Base-by-base conservation (phyloP, 2,329 filamentous ascomycete species). In the Aspergillus sp. region DNA sequence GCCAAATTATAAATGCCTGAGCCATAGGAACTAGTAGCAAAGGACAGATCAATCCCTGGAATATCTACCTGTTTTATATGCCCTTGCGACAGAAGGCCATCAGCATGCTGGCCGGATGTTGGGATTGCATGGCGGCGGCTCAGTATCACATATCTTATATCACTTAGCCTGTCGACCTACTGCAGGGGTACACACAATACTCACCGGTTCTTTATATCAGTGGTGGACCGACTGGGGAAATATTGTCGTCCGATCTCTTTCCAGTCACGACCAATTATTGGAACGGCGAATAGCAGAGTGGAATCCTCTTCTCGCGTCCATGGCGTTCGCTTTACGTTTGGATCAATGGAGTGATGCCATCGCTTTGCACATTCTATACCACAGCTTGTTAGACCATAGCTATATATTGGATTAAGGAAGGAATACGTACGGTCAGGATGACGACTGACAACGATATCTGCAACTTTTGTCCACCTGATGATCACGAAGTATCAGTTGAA, bases 161-260 rank as follows among this genome's bases (percentile, higher is more conserved):
- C 5, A 24, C 5, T 24, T 24, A 24, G 22, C 6, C 22, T 6
- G 6, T 2, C 22, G 22, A 7, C 22, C 22, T 24, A 1, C 22
- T 24, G 6, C 22, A 24, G 6, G 22, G 22, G 7, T 5, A 24
- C 22, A 24, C 5, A 24, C 5, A 8, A 22, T 2, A 8, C 18
- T 12, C 15, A 56, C 54, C 54, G 30, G 42, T 56, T 56, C 34
- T 51, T 51, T 39, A 56, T 56, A 32, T 56, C 54, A 32, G 41
- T 45, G 0, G 54, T 51, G 0, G 54, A 56, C 15, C 54, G 48
- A 30, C 22, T 41, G 7, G 48, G 48, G 15, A 56, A 51, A 7
- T 32, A 18, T n/a, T 45, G 13, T 3, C 34, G 30, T 9, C 48
- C 41, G 34, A 56, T 51, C 8, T 51, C 32, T 22, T 52, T 56